Evolutionary conservation across 495 filamentous ascomycete species (phyloP), one percentile per base, ranked within the genome.

Genomic region (Mytilinidion resinicola): DNA sequence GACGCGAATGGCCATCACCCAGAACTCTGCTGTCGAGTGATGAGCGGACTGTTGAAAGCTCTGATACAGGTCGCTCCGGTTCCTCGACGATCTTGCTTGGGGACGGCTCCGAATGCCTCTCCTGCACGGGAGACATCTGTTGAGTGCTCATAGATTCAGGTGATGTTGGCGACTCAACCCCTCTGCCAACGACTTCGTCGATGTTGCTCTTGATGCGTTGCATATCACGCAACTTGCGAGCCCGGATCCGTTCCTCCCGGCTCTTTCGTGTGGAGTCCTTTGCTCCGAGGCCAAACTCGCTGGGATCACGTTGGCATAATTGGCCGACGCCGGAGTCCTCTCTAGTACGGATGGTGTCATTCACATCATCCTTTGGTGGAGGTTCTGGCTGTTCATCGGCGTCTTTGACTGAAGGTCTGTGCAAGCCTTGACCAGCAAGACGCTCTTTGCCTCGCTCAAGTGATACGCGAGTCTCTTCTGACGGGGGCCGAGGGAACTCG

Each of bases 211-310:
- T 42, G n/a, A 20, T n/a, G 12, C 57, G 50, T 38, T 55, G 49
- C 7, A 53, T 53, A 39, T 71, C 67, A 15, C 66, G 66, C 19
- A 69, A 48, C 50, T 69, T 71, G 8, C 67, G 61, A n/a, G 53
- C 56, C 14, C 59, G 48, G 15, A 59, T 65, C 4, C 59, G 37
- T 21, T 69, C 61, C 17, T 65, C 64, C 0, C 67, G 38, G 54
- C 46, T 25, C 46, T 49, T 49, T 25, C 46, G 46, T n/a, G 17
- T 49, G 5, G 46, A 49, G 46, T 38, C 59, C 53, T 53, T 58
- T 3, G 46, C 46, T 49, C 46, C 46, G 9, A 49, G 21, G 12
- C 46, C 46, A 33, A 49, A 49, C 19, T 9, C 46, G 33, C 46
- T 49, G 8, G 46, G 46, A 30, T 49, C 46, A 10, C 19, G 19